Evolutionary conservation across 192 early-diverging fungal genomes (phyloP).

Genomic region (Oehlia diaphana): DNA sequence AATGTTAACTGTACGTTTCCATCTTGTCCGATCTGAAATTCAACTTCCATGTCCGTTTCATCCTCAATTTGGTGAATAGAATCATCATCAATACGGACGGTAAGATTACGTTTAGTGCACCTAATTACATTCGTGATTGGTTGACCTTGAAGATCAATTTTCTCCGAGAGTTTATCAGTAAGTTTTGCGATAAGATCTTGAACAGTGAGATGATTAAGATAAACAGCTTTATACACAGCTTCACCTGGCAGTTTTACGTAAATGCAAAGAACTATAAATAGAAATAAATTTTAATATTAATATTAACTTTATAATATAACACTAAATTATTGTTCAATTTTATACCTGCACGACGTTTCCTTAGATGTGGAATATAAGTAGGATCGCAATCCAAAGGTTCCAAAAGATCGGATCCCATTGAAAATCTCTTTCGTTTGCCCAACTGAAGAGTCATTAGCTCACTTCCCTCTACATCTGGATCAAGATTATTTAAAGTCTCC

Average conservation of each 20-base stretch:
- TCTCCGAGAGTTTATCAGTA: constrained; percentile 48
- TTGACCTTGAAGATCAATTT: constrained; percentile 47
- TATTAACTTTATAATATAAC: neutral
- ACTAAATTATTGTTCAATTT: neutral
- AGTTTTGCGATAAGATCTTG: constrained; percentile 55
- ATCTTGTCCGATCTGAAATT: constrained; percentile 41
- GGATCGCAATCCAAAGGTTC: constrained; percentile 60
- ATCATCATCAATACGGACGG: constrained; percentile 58
- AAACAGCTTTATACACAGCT: constrained; percentile 59
- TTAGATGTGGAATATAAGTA: constrained; percentile 56
- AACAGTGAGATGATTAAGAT: constrained; percentile 58
- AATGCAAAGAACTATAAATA: constrained; percentile 48
- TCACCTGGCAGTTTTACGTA: constrained; percentile 59
- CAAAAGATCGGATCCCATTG: constrained; percentile 39
- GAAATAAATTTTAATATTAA: neutral
- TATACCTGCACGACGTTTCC: constrained; percentile 42
- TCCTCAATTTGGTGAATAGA: constrained; percentile 62
- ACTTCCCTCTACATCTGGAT: constrained; percentile 29
- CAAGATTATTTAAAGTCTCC: constrained; percentile 25
- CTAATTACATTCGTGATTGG: constrained; percentile 43
- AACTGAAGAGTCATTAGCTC: constrained; percentile 33
- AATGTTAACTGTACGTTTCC: constrained; percentile 44
- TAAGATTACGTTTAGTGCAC: constrained; percentile 51
- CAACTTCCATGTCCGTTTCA: constrained; percentile 65
- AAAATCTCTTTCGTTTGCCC: constrained; percentile 39